Percentiles rank a stretch among this genome's conserved stretches.
Conservation (phyloP, 495 filamentous ascomycete genomes). For the Penicillium lagena region DNA sequence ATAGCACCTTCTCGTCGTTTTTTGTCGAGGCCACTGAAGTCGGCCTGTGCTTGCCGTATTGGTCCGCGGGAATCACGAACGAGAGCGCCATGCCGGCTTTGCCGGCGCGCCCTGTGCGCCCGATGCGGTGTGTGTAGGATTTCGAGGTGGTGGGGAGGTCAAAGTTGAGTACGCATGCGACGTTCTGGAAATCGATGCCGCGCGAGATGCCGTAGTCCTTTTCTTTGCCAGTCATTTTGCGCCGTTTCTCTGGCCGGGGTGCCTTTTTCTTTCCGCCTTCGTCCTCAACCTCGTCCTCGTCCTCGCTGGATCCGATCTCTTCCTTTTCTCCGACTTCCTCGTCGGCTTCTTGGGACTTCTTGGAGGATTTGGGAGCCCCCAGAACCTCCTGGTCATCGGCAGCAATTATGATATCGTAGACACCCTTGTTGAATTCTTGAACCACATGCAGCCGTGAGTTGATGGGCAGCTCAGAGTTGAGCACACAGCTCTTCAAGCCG, state of each 20-base stretch:
- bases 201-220: slow-evolving; percentile 90
- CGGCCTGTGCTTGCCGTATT: slow-evolving; percentile 83
- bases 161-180: slow-evolving; percentile 93
- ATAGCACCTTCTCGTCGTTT: slow-evolving; percentile 77
- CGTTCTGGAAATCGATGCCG: slow-evolving; percentile 94
- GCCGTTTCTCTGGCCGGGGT: slow-evolving; percentile 47
- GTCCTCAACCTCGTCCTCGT: slow-evolving; percentile 22
- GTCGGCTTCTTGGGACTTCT: slow-evolving; percentile 21
- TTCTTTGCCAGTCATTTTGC: slow-evolving; percentile 54
- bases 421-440: slow-evolving; percentile 91
- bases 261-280: slow-evolving; percentile 17
- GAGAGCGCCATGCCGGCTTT: slow-evolving; percentile 91
- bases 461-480: slow-evolving; percentile 92
- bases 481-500: slow-evolving; percentile 83
- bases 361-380: slow-evolving; percentile 43
- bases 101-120: slow-evolving; percentile 85
- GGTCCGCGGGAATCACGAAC: slow-evolving; percentile 76
- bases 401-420: slow-evolving; percentile 96
- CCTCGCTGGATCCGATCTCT: slow-evolving; percentile 25
- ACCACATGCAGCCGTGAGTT: slow-evolving; percentile 91
- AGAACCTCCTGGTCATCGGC: slow-evolving; percentile 88
- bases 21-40: slow-evolving; percentile 64
- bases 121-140: slow-evolving; percentile 93
- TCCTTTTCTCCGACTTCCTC: slow-evolving; percentile 17
- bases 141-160: slow-evolving; percentile 84